Percentiles rank a stretch among this genome's conserved stretches.
Evolutionary conservation across 140 eudicot genomes (phyloP).

Genomic region (Senecio squalidus): DNA sequence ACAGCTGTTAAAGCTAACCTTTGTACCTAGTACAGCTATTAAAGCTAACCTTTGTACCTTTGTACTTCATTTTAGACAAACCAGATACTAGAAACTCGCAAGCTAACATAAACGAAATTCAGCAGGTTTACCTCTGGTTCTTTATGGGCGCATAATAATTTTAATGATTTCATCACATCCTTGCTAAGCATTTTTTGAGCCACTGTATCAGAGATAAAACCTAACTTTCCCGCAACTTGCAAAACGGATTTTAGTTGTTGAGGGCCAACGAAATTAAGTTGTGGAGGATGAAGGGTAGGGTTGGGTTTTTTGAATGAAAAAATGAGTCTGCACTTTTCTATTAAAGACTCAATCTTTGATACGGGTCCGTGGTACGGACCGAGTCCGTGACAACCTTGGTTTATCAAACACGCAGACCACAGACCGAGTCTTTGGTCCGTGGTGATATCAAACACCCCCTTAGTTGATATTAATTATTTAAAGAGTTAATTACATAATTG

Average conservation of each 20-base stretch:
- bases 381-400: too few relatives aligned
- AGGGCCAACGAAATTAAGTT: constrained; percentile 12
- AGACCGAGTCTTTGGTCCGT: too few relatives aligned
- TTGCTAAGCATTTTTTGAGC: constrained; percentile 81
- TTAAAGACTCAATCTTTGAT: too few relatives aligned
- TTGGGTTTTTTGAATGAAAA: too few relatives aligned
- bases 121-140: constrained; percentile 65
- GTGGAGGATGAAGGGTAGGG: too few relatives aligned
- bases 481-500: too few relatives aligned
- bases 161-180: constrained; percentile 80
- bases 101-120: constrained; percentile 16
- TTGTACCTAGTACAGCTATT: constrained; percentile 97
- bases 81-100: constrained; percentile 4
- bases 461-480: too few relatives aligned
- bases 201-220: constrained; percentile 71
- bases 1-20: constrained; percentile 73
- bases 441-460: too few relatives aligned
- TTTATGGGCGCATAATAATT: constrained; percentile 77
- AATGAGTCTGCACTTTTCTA: too few relatives aligned
- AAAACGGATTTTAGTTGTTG: constrained; percentile 73
- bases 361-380: too few relatives aligned
- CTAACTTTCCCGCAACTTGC: constrained; percentile 76
- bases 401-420: too few relatives aligned
- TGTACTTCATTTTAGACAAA: constrained; percentile 3
- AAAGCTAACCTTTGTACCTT: too few relatives aligned